Base-by-base conservation (phyloP, 208 protist genomes). In the Leishmania tropica region DNA sequence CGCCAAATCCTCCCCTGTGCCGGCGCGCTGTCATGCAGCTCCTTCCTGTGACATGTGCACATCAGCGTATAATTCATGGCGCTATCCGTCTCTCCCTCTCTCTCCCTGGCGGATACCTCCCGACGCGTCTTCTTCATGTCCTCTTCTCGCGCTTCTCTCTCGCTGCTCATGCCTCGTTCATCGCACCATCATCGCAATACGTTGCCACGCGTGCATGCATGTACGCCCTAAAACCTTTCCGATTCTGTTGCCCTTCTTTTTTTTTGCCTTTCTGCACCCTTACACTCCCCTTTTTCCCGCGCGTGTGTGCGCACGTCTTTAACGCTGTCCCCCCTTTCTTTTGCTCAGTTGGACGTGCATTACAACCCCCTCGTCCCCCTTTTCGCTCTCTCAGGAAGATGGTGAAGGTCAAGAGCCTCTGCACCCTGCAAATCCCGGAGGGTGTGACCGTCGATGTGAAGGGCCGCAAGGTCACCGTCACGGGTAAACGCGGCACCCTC, bases 401-500 rank as follows among this genome's bases (percentile, higher is more conserved):
- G 76, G 98, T 92, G 47, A 97, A 96, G 89, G 85, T 97, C 81
- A 94, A 92, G 90, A 90, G 88, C 77, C 84, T 92, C 71, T 79
- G 84, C 76, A 77, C 72, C 81, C 83, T 96, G 65, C 81, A 85
- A 11, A 95, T 92, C 86, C 94, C 94, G 19, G 94, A 94, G 83
- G 92, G 82, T 67, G 93, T 95, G 58, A 86, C 77, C 31, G 87
- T 94, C 24, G 74, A 81, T 75, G 91, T 95, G 72, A 90, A 91
- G 88, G 87, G 88, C 87, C 91, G 93, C 87, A 81, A 91, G 71
- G 90, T 96, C 79, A 93, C 90, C 72, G 99, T 99, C 60, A 99
- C 84, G 56, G 99, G 99, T 72, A 96, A 96, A 80, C 96, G 99
- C 76, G 99, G 99, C 73, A 97, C 88, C 75, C 96, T 99, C 67